Conservation (phyloP, 352 stramenopile genomes). For the Globisporangium cederbergense region DNA sequence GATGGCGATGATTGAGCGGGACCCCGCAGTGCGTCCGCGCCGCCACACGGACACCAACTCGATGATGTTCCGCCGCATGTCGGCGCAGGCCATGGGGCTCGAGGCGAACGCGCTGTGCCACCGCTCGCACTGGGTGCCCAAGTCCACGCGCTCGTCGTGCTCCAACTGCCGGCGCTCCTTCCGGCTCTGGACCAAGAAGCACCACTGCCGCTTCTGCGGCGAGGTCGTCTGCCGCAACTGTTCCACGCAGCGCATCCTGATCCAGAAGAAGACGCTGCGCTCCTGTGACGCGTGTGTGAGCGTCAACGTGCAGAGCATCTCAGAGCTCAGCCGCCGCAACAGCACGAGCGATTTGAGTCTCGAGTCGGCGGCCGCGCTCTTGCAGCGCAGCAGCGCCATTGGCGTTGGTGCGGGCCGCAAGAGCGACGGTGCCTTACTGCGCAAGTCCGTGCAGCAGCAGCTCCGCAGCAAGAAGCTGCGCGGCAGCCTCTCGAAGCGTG, state of each 20-base stretch:
- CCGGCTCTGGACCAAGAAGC: slow-evolving; percentile 60
- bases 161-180: slow-evolving; percentile 65
- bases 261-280: slow-evolving; percentile 69
- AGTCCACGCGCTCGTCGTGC: slow-evolving; percentile 58
- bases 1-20: neutral
- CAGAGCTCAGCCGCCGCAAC: slow-evolving; percentile 36
- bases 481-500: slow-evolving; percentile 1
- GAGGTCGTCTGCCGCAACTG: slow-evolving; percentile 73
- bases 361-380: slow-evolving; percentile 11
- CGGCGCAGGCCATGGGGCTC: slow-evolving; percentile 63
- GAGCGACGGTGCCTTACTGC: slow-evolving; percentile 19
- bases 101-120: slow-evolving; percentile 65
- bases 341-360: slow-evolving; percentile 30
- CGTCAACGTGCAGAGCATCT: slow-evolving; percentile 49
- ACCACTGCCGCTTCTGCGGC: slow-evolving; percentile 77
- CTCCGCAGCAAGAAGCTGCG: neutral
- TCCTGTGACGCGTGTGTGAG: slow-evolving; percentile 76
- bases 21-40: slow-evolving; percentile 2
- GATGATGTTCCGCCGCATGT: slow-evolving; percentile 50
- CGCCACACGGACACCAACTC: slow-evolving; percentile 9
- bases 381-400: neutral
- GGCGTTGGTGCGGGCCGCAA: slow-evolving; percentile 3
- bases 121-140: slow-evolving; percentile 72
- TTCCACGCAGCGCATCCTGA: slow-evolving; percentile 69
- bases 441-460: slow-evolving; percentile 12